Evolutionary conservation across 805 yeast genomes (phyloP).

Genomic region (Trichomonascus vanleenenianus): DNA sequence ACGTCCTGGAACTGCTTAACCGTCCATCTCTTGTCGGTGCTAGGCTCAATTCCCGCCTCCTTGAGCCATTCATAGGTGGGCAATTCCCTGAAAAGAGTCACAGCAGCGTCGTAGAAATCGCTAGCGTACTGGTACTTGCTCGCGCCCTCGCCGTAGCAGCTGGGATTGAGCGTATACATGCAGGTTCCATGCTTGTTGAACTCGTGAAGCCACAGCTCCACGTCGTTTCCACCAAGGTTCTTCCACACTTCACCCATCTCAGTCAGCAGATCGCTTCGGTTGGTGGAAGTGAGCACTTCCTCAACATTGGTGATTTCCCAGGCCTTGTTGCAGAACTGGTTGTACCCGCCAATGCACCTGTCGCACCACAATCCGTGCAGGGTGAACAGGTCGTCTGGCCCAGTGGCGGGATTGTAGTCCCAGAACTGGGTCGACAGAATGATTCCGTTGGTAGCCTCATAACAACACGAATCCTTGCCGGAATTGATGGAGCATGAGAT

Average conservation of each 20-base stretch:
- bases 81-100: conserved; percentile 46
- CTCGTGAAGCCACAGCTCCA: conserved; percentile 79
- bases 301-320: conserved; percentile 47
- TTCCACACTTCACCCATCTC: conserved; percentile 65
- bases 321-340: conserved; percentile 65
- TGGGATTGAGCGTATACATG: conserved; percentile 67
- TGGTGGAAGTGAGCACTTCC: conserved; percentile 35
- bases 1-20: conserved; percentile 33
- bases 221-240: conserved; percentile 60
- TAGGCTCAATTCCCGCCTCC: conserved; percentile 67
- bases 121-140: conserved; percentile 39
- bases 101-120: conserved; percentile 60
- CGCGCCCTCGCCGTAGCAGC: conserved; percentile 45
- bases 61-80: conserved; percentile 63
- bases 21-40: conserved; percentile 47
- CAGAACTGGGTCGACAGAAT: conserved; percentile 84
- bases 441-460: conserved; percentile 80
- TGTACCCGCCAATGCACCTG: conserved; percentile 73
- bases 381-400: conserved; percentile 66
- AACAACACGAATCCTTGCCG: conserved; percentile 60
- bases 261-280: conserved; percentile 42
- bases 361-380: conserved; percentile 89
- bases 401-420: conserved; percentile 74
- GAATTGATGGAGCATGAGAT: conserved; percentile 24
- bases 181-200: conserved; percentile 94